Base-by-base conservation (phyloP, 148 eudicot genomes). In the Camellia lanceoleosa region DNA sequence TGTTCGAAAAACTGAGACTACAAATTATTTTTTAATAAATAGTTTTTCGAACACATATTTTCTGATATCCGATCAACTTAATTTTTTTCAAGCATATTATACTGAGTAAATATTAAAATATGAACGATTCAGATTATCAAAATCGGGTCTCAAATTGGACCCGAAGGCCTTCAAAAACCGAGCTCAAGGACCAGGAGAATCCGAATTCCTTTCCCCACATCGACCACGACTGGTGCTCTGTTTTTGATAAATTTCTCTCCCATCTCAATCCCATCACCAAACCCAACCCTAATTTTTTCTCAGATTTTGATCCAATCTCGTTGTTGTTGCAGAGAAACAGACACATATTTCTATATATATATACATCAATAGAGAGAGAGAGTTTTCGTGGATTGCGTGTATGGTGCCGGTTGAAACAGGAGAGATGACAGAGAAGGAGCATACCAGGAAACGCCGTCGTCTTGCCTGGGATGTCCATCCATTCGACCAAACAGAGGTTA, bases 361-460 rank as follows among this genome's bases (percentile, higher is more conserved):
- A 5, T 20, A 61, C 13, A 74, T 15, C 59, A 46, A 41, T 56
- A 73, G 54, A 59, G 64, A 54, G 54, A 47, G 54, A 47, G 19
- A 12, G 38, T 38, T 61, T 51, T 23, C 30, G 30, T 23, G 30
- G 47, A 73, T 80, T 69, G 11, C 38, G 20, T 43, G 75, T 61
- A 80, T 79, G 81, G 78, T 76, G 84, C 77, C 83, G 51, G 60
- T 82, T 52, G 80, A 80, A 78, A 7, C 67, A 3, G 68, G 54
- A 73, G 79, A 19, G 20, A 80, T 74, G 75, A 73, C 73, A 79
- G 91, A 82, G 71, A 74, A 82, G 60, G 82, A 85, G 60, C 92
- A 78, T 19, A 76, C 81, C 7, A 78, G 91, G 77, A 92, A 92
- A 82, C 92, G 97, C 67, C 97, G 93, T 12, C 97, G 97, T 83